Evolutionary conservation across 306 rosid species (phyloP).

Genomic region (Quercus wislizeni): DNA sequence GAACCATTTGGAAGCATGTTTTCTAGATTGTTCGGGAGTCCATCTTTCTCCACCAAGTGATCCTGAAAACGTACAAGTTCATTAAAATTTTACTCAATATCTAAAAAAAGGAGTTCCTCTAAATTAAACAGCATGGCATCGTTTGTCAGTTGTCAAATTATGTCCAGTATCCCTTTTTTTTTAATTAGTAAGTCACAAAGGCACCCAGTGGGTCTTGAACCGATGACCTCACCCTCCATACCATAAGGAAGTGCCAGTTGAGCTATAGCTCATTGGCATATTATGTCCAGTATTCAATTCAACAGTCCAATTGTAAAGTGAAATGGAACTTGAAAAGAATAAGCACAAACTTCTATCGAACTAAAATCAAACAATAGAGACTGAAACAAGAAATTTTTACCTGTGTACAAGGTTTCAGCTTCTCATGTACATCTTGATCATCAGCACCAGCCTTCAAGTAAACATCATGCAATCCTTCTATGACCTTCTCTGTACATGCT

Average conservation of each 20-base stretch:
- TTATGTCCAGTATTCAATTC: neutral
- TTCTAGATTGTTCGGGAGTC: conserved; percentile 37
- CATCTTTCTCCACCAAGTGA: conserved; percentile 45
- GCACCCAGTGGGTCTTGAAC: too few relatives aligned
- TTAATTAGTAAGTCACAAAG: too few relatives aligned
- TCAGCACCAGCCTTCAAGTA: conserved; percentile 30
- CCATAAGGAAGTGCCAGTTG: too few relatives aligned
- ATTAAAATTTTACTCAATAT: conserved; percentile 23
- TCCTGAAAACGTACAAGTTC: conserved; percentile 46
- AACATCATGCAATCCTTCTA: conserved; percentile 37
- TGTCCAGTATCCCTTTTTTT: neutral
- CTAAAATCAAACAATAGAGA: conserved; percentile 1
- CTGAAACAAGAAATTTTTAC: conserved; percentile 35
- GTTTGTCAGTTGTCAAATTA: neutral
- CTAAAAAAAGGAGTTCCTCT: conserved; percentile 18
- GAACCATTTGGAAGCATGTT: conserved; percentile 48
- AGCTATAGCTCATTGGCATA: neutral
- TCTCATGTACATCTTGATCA: conserved; percentile 35
- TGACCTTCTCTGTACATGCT: conserved; percentile 36
- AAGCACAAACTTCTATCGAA: conserved; percentile 7
- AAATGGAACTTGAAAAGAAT: conserved; percentile 16
- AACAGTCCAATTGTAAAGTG: conserved; percentile 25
- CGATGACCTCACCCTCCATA: too few relatives aligned
- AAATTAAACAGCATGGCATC: neutral
- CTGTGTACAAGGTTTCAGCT: conserved; percentile 38